Percentiles rank a stretch among this genome's conserved stretches.
phyloP scores from a whole-genome alignment of 2,329 filamentous ascomycete genomes.

The Fusarium acutatum region DNA sequence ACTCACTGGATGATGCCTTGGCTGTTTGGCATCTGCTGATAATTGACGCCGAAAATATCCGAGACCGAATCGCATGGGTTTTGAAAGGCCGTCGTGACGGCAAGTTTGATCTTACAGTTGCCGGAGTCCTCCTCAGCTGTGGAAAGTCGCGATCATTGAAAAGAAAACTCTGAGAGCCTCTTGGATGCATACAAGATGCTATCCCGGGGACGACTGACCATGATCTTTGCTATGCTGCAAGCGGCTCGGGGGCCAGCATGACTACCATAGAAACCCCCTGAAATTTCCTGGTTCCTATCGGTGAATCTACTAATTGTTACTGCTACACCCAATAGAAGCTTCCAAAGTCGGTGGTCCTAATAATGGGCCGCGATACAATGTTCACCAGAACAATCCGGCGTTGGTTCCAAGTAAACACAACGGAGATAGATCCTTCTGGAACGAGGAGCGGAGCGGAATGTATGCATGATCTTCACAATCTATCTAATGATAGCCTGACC shows the following conservation, averaged over 20 bases:
- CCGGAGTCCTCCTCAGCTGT: not conserved
- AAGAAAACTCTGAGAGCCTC: too few relatives aligned
- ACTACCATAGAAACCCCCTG: not conserved
- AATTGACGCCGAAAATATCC: not conserved
- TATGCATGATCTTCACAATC: not conserved
- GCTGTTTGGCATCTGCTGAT: not conserved
- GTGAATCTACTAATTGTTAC: not conserved
- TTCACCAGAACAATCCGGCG: not conserved
- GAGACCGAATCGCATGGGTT: not conserved
- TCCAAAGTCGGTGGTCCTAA: not conserved
- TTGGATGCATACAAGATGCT: too few relatives aligned
- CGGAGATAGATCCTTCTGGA: not conserved
- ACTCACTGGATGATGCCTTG: not conserved
- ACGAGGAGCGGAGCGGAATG: not conserved
- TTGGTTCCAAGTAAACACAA: fast-evolving
- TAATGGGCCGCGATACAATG: not conserved
- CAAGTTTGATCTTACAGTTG: not conserved
- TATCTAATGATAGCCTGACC: not conserved
- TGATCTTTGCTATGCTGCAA: too few relatives aligned
- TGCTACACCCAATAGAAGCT: not conserved
- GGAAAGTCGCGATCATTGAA: too few relatives aligned
- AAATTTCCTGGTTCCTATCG: too few relatives aligned
- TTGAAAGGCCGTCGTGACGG: not conserved
- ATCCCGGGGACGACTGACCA: too few relatives aligned
- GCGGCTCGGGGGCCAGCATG: not conserved